These are phyloP conservation scores for Fusarium sp. DNA, from an alignment of 2,329 filamentous ascomycete species.

Conservation along the genomic window DNA sequence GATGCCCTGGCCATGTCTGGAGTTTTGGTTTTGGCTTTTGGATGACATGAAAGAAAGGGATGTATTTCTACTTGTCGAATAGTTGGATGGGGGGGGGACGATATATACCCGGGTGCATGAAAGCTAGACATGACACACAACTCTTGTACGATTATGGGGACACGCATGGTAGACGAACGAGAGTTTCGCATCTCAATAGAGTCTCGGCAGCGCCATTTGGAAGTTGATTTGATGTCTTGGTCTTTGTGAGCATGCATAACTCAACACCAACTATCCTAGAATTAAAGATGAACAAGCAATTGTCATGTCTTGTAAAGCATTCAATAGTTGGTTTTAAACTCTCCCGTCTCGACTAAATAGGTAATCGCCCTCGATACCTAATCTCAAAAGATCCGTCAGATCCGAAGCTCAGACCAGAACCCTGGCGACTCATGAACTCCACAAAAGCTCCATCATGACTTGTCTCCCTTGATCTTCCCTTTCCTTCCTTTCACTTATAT, in stretches of 20 bases:
- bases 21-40: constrained; percentile 3
- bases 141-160: constrained; percentile 27
- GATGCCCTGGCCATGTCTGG: not conserved
- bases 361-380: not conserved
- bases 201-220: not conserved
- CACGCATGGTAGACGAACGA: not conserved
- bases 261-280: not conserved
- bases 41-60: not conserved
- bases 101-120: constrained; percentile 27
- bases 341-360: not conserved
- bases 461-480: not conserved
- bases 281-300: not conserved
- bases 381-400: constrained; percentile 4
- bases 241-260: not conserved
- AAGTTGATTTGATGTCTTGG: not conserved
- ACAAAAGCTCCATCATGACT: constrained; percentile 23
- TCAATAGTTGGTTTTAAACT: not conserved
- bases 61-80: not conserved
- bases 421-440: constrained; percentile 8
- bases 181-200: not conserved
- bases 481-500: not conserved
- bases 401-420: constrained; percentile 19
- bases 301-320: not conserved
- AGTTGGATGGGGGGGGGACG: constrained; percentile 4
- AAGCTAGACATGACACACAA: constrained; percentile 23